Base-by-base conservation (phyloP, 495 filamentous ascomycete species). In the Astrothelium subdiscretum region DNA sequence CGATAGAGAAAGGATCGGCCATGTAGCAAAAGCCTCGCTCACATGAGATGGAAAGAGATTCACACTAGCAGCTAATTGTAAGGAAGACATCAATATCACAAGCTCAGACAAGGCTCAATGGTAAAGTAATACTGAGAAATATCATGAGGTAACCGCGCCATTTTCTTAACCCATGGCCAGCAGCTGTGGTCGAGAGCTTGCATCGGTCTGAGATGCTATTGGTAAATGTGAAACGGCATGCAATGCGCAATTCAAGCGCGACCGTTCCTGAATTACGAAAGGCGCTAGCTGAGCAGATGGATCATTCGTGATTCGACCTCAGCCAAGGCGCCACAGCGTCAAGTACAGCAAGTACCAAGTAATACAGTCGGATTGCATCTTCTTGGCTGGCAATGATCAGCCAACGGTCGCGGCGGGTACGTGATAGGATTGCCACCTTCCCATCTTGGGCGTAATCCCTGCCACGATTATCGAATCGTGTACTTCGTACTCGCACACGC, bases 1-100 rank as follows among this genome's bases (percentile, higher is more conserved):
- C n/a, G 38, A 68, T 60, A 11, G 68, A 70, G 40, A 68, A 68
- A 8, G 66, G 66, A 64, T 70, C 68, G 57, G 64, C 62, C 64
- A 66, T 66, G 24, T 61, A 27, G 52, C n/a, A 31, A 68, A 29
- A 54, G 24, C 8, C 6, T 54, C 24, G 24, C 48, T 26, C 48
- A 5, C 48, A 29, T 54, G n/a, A 6, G 24, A 54, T 11, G 48
- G 2, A 10, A 29, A 6, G 20, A 24, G 22, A 24, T 27, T 29
- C 48, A 29, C 22, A 29, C 24, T 27, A 29, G 5, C 24, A 29
- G 24, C 24, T n/a, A n/a, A n/a, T 26, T 8, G 48, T 54, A 54
- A 15, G 48, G 48, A 27, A 29, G 5, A 24, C 48, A 54, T 27
- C n/a, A 24, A 20, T 48, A 29, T 54, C 48, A 54, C 15, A 54